Evolutionary conservation across 2,329 filamentous ascomycete genomes (phyloP).

Genomic region (Allantophomopsis cytisporea): DNA sequence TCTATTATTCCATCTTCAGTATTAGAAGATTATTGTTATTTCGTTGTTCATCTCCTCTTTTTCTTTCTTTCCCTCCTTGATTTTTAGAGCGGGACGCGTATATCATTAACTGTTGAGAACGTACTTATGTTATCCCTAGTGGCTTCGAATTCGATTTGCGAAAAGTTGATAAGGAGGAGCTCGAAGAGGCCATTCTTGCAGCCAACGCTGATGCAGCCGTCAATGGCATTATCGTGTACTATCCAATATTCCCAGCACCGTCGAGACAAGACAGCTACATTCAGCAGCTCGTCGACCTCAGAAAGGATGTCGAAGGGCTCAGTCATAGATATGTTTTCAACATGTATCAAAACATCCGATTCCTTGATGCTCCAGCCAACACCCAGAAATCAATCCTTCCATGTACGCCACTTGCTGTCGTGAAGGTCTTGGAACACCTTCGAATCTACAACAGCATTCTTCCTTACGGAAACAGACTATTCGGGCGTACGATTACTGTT

Average conservation of each 20-base stretch:
- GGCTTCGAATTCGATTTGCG: constrained; percentile 84
- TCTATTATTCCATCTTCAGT: too few relatives aligned
- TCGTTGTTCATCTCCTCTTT: too few relatives aligned
- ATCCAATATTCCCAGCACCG: constrained; percentile 75
- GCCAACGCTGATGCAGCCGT: constrained; percentile 69
- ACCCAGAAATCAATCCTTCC: constrained; percentile 83
- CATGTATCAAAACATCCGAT: constrained; percentile 98
- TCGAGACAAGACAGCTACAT: constrained; percentile 85
- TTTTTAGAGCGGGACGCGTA: too few relatives aligned
- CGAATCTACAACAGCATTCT: constrained; percentile 95
- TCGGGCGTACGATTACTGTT: constrained; percentile 88
- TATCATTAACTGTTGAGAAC: too few relatives aligned
- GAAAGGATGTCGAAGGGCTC: constrained; percentile 92
- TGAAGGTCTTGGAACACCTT: constrained; percentile 93
- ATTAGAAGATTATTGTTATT: too few relatives aligned
- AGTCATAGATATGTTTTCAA: constrained; percentile 93
- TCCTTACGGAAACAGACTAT: constrained; percentile 82
- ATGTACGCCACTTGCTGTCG: constrained; percentile 87
- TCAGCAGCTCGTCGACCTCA: constrained; percentile 80
- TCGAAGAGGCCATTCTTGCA: constrained; percentile 77
- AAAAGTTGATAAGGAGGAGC: constrained; percentile 69
- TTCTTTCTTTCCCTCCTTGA: too few relatives aligned
- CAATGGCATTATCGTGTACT: constrained; percentile 93
- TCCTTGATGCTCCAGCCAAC: constrained; percentile 67
- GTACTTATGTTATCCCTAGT: constrained; percentile 28